Base-by-base conservation (phyloP, 257 asterid species). In the Dorcoceras hygrometricum region DNA sequence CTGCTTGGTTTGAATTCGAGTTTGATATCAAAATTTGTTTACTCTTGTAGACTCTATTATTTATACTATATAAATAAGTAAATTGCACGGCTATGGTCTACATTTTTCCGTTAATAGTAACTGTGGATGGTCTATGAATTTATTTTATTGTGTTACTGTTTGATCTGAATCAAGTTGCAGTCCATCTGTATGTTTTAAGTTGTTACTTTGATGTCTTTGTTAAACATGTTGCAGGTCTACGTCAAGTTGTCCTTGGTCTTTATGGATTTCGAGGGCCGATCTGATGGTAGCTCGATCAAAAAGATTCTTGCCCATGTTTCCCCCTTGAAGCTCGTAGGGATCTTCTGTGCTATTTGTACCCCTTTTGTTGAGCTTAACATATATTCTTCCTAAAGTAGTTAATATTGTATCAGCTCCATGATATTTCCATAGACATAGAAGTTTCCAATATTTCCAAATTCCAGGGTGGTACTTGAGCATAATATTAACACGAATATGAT, bases 201-300 rank as follows among this genome's bases (percentile, higher is more conserved):
- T 14, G 58, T 54, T 68, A 64, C 24, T 76, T 57, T 12, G 53
- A 43, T 74, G 61, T 53, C 69, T 32, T 50, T 36, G 57, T 53
- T 53, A 71, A 61, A 54, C 63, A 46, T 68, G 18, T 62, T 68
- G 64, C 86, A 93, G 98, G 95, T 93, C 75, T 81, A 80, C 70
- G 99, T 93, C 74, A 90, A 87, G 84, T 88, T 95, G 73, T 83
- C 95, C 23, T 84, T 90, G 81, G 73, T 83, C 71, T 93, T 86
- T 82, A 83, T 86, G 92, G 97, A 93, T 76, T 86, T 93, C 74
- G 98, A 93, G 79, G 99, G 99, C 65, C 96, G 97, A 75, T 85
- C 99, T 59, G 99, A 93, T 80, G 99, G 99, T 61, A 84, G 96
- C 65, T 90, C 99, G 59, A 81, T 93, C 51, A 93, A 93, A 83